phyloP scores from a whole-genome alignment of 2,329 filamentous ascomycete species.

The Ramichloridium luteum region DNA sequence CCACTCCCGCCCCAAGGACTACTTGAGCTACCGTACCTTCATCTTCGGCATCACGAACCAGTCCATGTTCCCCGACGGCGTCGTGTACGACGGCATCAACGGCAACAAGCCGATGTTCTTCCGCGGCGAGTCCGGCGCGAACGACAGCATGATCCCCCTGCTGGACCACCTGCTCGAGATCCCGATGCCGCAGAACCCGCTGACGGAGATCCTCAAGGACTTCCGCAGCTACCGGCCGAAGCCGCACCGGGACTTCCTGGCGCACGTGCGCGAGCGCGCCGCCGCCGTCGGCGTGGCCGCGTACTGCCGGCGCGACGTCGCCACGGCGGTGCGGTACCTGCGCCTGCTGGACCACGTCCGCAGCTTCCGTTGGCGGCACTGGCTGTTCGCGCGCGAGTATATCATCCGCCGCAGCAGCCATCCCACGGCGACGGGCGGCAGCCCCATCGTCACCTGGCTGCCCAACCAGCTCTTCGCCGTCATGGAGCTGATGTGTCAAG shows the following conservation, averaged over 20 bases:
- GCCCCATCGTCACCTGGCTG: slow-evolving; percentile 73
- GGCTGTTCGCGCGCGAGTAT: slow-evolving; percentile 76
- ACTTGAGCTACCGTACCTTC: slow-evolving; percentile 86
- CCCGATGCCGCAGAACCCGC: slow-evolving; percentile 75
- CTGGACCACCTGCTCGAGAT: slow-evolving; percentile 80
- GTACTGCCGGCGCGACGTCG: slow-evolving; percentile 33
- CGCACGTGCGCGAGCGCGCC: slow-evolving; percentile 49
- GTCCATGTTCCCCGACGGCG: slow-evolving; percentile 86
- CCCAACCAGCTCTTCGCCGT: slow-evolving; percentile 71
- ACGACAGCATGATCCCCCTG: slow-evolving; percentile 82
- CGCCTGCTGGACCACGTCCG: slow-evolving; percentile 57
- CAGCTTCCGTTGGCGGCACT: slow-evolving; percentile 73
- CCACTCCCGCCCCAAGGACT: slow-evolving; percentile 70
- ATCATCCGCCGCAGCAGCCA: slow-evolving; percentile 67
- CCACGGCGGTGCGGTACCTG: slow-evolving; percentile 33
- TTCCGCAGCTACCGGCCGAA: slow-evolving; percentile 82
- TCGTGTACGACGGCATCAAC: slow-evolving; percentile 75
- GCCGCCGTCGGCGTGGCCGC: slow-evolving; percentile 43
- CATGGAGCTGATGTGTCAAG: slow-evolving; percentile 54
- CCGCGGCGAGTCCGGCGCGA: slow-evolving; percentile 85
- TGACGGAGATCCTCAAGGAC: slow-evolving; percentile 77
- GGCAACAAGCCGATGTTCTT: slow-evolving; percentile 61
- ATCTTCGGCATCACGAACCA: slow-evolving; percentile 93
- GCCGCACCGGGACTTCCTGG: slow-evolving; percentile 77
- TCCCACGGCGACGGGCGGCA: slow-evolving; percentile 68